Evolutionary conservation across 805 yeast species (phyloP).

Genomic region (Candida insectalens): DNA sequence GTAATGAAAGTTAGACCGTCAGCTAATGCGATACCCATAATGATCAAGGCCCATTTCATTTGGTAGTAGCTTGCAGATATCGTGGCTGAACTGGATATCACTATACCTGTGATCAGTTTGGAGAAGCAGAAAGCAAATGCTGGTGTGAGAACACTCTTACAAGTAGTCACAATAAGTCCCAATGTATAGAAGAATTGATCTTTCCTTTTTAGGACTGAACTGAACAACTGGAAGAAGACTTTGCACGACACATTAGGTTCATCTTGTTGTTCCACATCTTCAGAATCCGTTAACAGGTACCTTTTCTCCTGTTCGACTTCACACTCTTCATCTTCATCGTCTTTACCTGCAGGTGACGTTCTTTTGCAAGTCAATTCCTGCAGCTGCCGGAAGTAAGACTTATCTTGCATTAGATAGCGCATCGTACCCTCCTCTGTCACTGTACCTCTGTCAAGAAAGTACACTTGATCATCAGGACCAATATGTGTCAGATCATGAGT

Average conservation of each 20-base stretch:
- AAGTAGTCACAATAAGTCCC: slow-evolving; percentile 45
- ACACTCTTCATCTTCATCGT: no score
- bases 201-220: no score
- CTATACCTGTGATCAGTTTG: slow-evolving; percentile 52
- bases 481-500: slow-evolving; percentile 71
- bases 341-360: no score
- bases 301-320: no score
- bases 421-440: slow-evolving; percentile 37
- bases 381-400: slow-evolving; percentile 6
- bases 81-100: slow-evolving; percentile 30
- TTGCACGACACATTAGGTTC: no score
- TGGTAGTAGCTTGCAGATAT: slow-evolving; percentile 20
- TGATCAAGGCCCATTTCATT: slow-evolving; percentile 59
- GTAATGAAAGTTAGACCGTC: slow-evolving; percentile 53
- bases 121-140: slow-evolving; percentile 73
- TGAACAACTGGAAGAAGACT: no score
- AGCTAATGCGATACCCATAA: slow-evolving; percentile 48
- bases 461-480: slow-evolving; percentile 43
- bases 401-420: slow-evolving; percentile 18
- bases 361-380: no score
- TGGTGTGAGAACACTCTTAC: slow-evolving; percentile 63
- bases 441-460: slow-evolving; percentile 49
- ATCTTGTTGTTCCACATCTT: no score
- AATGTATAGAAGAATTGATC: slow-evolving; percentile 27
- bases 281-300: no score